Evolutionary conservation across 163 green algal species (phyloP), one percentile per base, ranked within the genome.

Genomic region (Scenedesmus sp.): DNA sequence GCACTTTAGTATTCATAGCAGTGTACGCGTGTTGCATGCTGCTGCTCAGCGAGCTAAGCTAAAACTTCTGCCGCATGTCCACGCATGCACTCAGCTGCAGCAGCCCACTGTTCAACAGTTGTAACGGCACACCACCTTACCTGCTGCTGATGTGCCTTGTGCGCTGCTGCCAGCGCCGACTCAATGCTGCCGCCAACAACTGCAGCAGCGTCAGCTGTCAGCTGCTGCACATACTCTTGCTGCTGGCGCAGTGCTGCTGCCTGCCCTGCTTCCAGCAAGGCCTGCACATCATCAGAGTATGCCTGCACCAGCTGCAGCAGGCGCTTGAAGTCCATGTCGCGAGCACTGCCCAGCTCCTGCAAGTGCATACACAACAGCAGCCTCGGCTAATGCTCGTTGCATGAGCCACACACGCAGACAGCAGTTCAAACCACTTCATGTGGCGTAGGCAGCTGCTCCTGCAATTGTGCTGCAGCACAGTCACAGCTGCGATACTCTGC

Each of bases 111-210:
- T 87, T 3, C 55, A 55, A 56, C 34, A 55, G 18, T 20, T 76
- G 4, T 56, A 23, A 57, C n/a, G 6, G 77, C 77, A 76, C 34
- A 23, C 7, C 2, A 12, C 23, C 34, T 15, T 12, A 82, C 84
- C 84, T 89, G 84, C 13, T 89, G 59, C 62, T 82, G 84, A 55
- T 89, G 84, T 16, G 52, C 74, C 84, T 81, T 79, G 8, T 81
- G 84, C 20, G 84, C 84, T 62, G 84, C 60, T 7, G 73, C 84
- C 62, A 89, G 62, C 16, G 84, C 84, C 23, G 84, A 54, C 46
- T 89, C 84, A 34, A 89, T 89, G 84, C 84, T 89, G 34, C 84
- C 84, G 5, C 34, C 60, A n/a, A 89, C 60, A 62, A 34, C 62
- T 34, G 60, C 84, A 52, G 84, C 84, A 55, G 84, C 62, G 16